Conservation (phyloP, 2,329 filamentous ascomycete genomes). For the Claviceps africana region DNA sequence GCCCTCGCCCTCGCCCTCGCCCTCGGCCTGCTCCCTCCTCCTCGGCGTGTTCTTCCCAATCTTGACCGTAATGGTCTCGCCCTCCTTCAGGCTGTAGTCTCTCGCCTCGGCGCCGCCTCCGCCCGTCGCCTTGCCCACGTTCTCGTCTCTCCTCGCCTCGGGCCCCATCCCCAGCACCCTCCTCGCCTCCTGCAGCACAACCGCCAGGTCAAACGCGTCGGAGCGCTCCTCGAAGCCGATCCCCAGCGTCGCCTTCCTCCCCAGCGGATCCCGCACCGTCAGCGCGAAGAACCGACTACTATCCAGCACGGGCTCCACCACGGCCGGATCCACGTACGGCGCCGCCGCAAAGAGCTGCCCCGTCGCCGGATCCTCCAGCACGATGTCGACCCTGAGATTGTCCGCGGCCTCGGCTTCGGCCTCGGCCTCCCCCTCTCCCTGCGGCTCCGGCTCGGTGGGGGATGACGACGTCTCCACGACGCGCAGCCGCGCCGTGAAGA, state of each 20-base stretch:
- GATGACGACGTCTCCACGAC: slow-evolving; percentile 49
- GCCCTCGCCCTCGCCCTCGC: neutral
- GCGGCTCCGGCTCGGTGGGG: neutral
- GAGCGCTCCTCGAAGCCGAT: slow-evolving; percentile 78
- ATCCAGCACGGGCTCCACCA: slow-evolving; percentile 67
- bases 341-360: slow-evolving; percentile 73
- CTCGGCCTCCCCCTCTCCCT: neutral
- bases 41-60: slow-evolving; percentile 44
- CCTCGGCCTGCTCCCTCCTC: slow-evolving; percentile 22
- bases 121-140: slow-evolving; percentile 22
- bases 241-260: slow-evolving; percentile 65
- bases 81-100: slow-evolving; percentile 78
- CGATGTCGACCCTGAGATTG: slow-evolving; percentile 55
- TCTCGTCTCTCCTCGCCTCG: slow-evolving; percentile 15
- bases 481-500: slow-evolving; percentile 74
- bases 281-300: slow-evolving; percentile 75
- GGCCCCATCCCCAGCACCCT: slow-evolving; percentile 51
- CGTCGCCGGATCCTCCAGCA: slow-evolving; percentile 61
- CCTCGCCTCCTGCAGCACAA: slow-evolving; percentile 64
- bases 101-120: slow-evolving; percentile 16
- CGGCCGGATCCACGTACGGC: slow-evolving; percentile 52
- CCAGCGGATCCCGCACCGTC: slow-evolving; percentile 59
- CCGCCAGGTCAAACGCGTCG: slow-evolving; percentile 75
- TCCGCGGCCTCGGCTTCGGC: slow-evolving; percentile 24
- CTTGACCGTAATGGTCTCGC: slow-evolving; percentile 76